A percentile compares a stretch with the other conserved stretches of the same genome.
phyloP scores from a whole-genome alignment of 2,329 filamentous ascomycete genomes.

The Pseudogymnoascus sp. region DNA sequence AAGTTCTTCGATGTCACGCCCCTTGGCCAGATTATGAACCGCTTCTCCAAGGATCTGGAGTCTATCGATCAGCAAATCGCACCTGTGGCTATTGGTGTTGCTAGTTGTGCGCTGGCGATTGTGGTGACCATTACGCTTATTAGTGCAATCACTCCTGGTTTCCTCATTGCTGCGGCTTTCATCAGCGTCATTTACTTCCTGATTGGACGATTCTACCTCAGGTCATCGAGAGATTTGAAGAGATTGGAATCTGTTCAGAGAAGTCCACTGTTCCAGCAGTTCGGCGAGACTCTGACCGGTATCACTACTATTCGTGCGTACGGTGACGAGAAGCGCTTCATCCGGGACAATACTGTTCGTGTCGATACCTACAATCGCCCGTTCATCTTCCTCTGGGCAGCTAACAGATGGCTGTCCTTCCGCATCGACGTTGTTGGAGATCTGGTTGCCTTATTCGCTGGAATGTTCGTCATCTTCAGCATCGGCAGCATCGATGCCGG shows the following conservation, averaged over 20 bases:
- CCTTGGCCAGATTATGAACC: slow-evolving; percentile 92
- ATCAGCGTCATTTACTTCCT: slow-evolving; percentile 77
- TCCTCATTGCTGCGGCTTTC: slow-evolving; percentile 77
- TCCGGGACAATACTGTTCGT: slow-evolving; percentile 77
- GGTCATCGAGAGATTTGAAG: slow-evolving; percentile 90
- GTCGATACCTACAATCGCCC: slow-evolving; percentile 89
- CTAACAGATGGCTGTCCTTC: slow-evolving; percentile 93
- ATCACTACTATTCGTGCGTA: slow-evolving; percentile 97
- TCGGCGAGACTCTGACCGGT: slow-evolving; percentile 87
- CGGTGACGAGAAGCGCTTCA: slow-evolving; percentile 86
- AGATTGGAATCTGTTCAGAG: slow-evolving; percentile 88
- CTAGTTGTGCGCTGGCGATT: slow-evolving; percentile 57
- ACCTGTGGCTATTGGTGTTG: slow-evolving; percentile 72
- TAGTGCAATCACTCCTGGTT: slow-evolving; percentile 78
- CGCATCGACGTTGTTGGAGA: slow-evolving; percentile 86
- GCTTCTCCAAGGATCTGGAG: slow-evolving; percentile 96
- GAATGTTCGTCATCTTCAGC: slow-evolving; percentile 79
- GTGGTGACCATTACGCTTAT: slow-evolving; percentile 84
- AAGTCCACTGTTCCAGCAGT: slow-evolving; percentile 94
- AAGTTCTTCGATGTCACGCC: slow-evolving; percentile 97
- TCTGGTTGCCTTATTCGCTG: slow-evolving; percentile 86
- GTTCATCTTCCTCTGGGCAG: slow-evolving; percentile 93
- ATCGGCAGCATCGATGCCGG: slow-evolving; percentile 80
- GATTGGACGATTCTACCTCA: slow-evolving; percentile 81
- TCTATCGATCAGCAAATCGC: slow-evolving; percentile 93